phyloP scores from a whole-genome alignment of 2,329 filamentous ascomycete species.

The Alternaria viburni region DNA sequence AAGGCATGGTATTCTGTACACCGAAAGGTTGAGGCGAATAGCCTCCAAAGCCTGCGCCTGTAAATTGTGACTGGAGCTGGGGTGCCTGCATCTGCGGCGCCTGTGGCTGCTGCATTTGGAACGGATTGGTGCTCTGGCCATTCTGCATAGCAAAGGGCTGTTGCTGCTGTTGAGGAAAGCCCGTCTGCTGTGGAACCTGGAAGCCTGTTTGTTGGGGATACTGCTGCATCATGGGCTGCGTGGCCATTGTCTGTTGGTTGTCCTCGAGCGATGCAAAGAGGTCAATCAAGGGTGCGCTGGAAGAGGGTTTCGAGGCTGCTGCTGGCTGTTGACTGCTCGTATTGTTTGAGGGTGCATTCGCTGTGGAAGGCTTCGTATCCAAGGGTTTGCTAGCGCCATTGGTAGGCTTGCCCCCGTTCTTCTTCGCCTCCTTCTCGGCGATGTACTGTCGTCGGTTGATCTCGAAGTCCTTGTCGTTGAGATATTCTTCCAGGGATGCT shows the following conservation, averaged over 20 bases:
- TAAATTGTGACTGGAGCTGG: constrained; percentile 65
- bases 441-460: constrained; percentile 90
- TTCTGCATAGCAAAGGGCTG: constrained; percentile 62
- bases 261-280: constrained; percentile 42
- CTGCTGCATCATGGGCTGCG: constrained; percentile 43
- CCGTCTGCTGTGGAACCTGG: constrained; percentile 52
- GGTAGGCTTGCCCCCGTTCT: constrained; percentile 52
- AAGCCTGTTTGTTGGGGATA: constrained; percentile 42
- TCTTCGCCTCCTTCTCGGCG: constrained; percentile 80
- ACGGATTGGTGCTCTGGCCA: constrained; percentile 81
- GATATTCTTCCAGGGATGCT: constrained; percentile 88
- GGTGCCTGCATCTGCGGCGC: constrained; percentile 49
- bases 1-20: constrained; percentile 50
- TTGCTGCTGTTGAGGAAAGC: constrained; percentile 42
- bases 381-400: constrained; percentile 48
- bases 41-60: constrained; percentile 83
- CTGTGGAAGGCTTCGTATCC: constrained; percentile 39
- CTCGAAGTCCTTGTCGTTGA: constrained; percentile 94
- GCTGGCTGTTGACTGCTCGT: constrained; percentile 30
- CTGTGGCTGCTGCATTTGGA: constrained; percentile 79
- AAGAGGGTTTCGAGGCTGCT: constrained; percentile 22
- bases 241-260: constrained; percentile 46
- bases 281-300: constrained; percentile 42
- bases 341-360: constrained; percentile 31
- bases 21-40: constrained; percentile 71